Conservation (phyloP, 257 asterid species). For the Scutellaria barbata region DNA sequence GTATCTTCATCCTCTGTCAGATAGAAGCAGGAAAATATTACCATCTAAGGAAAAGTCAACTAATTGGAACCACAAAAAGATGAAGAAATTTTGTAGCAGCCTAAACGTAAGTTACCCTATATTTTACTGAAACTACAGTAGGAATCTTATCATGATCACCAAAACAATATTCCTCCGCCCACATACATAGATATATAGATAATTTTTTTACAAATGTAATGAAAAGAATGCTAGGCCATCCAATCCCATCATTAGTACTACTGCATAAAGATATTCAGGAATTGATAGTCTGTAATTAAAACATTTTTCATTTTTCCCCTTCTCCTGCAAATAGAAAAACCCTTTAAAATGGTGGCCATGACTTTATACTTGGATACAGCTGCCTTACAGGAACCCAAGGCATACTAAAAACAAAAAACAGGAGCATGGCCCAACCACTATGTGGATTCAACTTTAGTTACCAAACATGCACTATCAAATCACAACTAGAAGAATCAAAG, state of each 20-base stretch:
- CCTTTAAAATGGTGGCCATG: slow-evolving; percentile 3
- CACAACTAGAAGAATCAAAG: background rate
- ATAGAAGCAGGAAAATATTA: slow-evolving; percentile 39
- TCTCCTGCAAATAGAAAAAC: background rate
- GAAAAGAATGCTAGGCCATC: background rate
- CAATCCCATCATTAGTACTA: background rate
- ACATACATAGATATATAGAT: background rate
- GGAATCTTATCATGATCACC: background rate
- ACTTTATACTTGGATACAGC: background rate
- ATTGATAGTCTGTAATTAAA: background rate
- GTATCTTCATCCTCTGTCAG: slow-evolving; percentile 65
- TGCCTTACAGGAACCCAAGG: too few relatives aligned
- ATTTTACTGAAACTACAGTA: slow-evolving; percentile 19
- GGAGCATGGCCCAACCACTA: background rate
- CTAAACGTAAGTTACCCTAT: slow-evolving; percentile 3
- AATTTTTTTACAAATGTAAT: background rate
- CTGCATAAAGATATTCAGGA: background rate
- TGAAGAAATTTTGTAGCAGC: slow-evolving; percentile 18
- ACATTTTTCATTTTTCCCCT: slow-evolving; percentile 2
- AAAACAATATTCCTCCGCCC: slow-evolving; percentile 18
- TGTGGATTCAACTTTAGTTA: background rate
- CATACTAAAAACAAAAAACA: too few relatives aligned
- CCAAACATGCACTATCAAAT: background rate
- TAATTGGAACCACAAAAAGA: slow-evolving; percentile 36
- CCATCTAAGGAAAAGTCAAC: slow-evolving; percentile 43